These are phyloP conservation scores for Talaromyces albobiverticillius DNA, from an alignment of 2,329 filamentous ascomycete genomes.

Conservation along the genomic window DNA sequence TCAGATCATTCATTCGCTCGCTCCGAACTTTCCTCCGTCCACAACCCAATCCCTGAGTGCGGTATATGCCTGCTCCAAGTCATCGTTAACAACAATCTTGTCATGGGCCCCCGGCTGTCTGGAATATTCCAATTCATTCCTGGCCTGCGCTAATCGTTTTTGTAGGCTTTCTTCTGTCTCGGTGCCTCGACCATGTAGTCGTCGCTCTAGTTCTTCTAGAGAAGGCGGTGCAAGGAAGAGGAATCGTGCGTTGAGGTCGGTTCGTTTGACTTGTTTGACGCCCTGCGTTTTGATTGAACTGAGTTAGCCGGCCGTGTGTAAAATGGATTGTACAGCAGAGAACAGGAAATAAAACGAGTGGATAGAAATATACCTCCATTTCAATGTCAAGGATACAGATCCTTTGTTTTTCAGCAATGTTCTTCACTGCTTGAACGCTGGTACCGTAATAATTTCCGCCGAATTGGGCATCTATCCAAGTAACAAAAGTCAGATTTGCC, in stretches of 20 bases:
- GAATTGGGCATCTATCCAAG: slow-evolving; percentile 63
- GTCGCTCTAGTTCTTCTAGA: slow-evolving; percentile 68
- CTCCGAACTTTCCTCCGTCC: slow-evolving; percentile 14
- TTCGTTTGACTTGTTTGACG: slow-evolving; percentile 86
- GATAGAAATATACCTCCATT: slow-evolving; percentile 83
- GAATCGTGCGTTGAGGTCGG: slow-evolving; percentile 71
- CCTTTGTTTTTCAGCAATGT: slow-evolving; percentile 66
- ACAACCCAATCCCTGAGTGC: slow-evolving; percentile 45
- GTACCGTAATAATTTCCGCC: slow-evolving; percentile 86
- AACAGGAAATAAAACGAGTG: too few species aligned
- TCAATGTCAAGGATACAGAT: slow-evolving; percentile 91
- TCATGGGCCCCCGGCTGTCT: slow-evolving; percentile 66
- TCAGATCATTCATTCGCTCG: slow-evolving; percentile 1
- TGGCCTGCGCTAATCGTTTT: slow-evolving; percentile 68
- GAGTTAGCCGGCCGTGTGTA: too few species aligned
- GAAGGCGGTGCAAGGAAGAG: slow-evolving; percentile 80
- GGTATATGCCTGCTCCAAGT: slow-evolving; percentile 56
- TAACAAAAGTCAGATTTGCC: not conserved
- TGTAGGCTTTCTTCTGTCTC: slow-evolving; percentile 70
- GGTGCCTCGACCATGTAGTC: slow-evolving; percentile 72
- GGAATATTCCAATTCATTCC: slow-evolving; percentile 70
- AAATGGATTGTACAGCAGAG: not conserved
- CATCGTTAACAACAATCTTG: slow-evolving; percentile 64
- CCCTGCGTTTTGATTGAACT: slow-evolving; percentile 53
- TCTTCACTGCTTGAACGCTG: slow-evolving; percentile 72